Evolutionary conservation across 1,284 basidiomycete species (phyloP).

Genomic region (Coniferiporia sulphurascens): DNA sequence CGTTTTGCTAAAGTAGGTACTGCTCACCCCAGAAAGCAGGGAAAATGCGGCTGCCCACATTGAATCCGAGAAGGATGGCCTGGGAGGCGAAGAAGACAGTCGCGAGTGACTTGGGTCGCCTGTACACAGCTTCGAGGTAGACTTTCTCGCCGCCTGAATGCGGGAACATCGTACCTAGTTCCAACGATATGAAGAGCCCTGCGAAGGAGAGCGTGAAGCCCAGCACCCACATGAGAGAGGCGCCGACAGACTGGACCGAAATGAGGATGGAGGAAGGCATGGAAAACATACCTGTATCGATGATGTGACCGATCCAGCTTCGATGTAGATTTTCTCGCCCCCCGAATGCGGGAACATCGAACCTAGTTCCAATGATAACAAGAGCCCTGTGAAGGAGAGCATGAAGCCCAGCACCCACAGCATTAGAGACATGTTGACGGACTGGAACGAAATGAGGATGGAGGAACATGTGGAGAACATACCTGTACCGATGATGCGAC

Average conservation of each 20-base stretch:
- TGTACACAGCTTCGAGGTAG: constrained; percentile 48
- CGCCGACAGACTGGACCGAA: too few species aligned
- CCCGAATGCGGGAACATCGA: constrained; percentile 50
- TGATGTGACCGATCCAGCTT: too few species aligned
- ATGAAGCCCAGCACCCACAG: constrained; percentile 54
- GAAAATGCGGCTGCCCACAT: constrained; percentile 47
- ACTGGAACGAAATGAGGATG: constrained; percentile 45
- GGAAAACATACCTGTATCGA: too few species aligned
- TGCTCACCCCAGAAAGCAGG: too few species aligned
- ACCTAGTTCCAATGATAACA: constrained; percentile 54
- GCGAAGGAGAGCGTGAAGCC: constrained; percentile 48
- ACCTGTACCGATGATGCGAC: constrained; percentile 54
- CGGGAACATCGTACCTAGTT: constrained; percentile 50
- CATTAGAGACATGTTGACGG: too few species aligned
- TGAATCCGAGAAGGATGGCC: constrained; percentile 47
- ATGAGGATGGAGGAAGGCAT: too few species aligned
- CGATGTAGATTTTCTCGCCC: constrained; percentile 54
- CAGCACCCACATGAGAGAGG: constrained; percentile 52
- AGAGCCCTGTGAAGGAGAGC: constrained; percentile 47
- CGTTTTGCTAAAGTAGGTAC: background rate
- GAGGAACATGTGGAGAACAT: constrained; percentile 61
- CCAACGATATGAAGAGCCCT: constrained; percentile 53
- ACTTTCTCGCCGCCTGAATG: constrained; percentile 54
- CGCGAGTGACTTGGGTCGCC: constrained; percentile 40
- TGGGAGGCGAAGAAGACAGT: constrained; percentile 45